phyloP scores from a whole-genome alignment of 495 filamentous ascomycete genomes.

The Entonaema liquescens region DNA sequence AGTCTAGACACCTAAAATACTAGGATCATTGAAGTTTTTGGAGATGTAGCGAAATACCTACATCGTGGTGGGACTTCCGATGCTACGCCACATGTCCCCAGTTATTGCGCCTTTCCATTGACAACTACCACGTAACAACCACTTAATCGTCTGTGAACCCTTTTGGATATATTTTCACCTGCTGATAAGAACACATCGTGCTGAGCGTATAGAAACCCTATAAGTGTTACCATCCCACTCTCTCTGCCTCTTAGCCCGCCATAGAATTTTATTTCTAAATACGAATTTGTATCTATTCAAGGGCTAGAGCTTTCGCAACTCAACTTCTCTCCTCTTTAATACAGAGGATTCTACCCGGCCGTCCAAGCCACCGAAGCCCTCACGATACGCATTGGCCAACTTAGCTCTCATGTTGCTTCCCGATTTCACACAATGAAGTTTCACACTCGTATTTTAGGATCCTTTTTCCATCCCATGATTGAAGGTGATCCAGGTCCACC shows the following conservation, averaged over 20 bases:
- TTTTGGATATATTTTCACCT: neutral
- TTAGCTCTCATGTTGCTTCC: neutral
- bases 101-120: constrained; percentile 1
- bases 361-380: neutral
- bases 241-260: neutral
- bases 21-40: neutral
- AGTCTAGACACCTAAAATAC: too few species aligned
- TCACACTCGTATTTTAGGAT: neutral
- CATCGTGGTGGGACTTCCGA: neutral
- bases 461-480: neutral
- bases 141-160: neutral
- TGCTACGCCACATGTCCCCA: neutral
- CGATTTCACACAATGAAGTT: neutral
- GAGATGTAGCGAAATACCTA: neutral
- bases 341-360: neutral
- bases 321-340: neutral
- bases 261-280: neutral
- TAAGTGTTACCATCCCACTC: neutral
- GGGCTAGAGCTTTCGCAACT: neutral
- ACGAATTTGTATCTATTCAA: neutral
- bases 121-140: neutral
- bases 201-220: neutral
- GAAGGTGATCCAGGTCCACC: neutral
- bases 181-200: neutral
- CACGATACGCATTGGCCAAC: neutral